Conservation (phyloP, 1,139 yeast genomes). For the Insectozyma bohioensis region DNA sequence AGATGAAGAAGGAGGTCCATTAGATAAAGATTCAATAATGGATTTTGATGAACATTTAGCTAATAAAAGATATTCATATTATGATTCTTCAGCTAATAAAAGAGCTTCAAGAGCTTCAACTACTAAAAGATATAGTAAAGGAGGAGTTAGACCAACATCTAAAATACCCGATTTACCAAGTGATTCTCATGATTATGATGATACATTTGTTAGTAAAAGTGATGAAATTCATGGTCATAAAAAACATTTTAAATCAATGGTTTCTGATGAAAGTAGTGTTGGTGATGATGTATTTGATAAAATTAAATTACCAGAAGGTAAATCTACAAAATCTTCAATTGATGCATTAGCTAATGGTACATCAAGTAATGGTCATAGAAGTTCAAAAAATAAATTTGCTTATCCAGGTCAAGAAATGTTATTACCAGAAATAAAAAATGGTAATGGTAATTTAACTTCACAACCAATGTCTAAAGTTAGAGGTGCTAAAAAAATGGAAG, state of each 20-base stretch:
- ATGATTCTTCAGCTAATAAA: slow-evolving; percentile 22
- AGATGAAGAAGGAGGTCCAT: slow-evolving; percentile 29
- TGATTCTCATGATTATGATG: slow-evolving; percentile 22
- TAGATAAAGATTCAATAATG: slow-evolving; percentile 40
- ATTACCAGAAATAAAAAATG: slow-evolving; percentile 24
- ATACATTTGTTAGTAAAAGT: slow-evolving; percentile 37
- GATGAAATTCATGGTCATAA: slow-evolving; percentile 24
- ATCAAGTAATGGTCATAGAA: slow-evolving; percentile 8
- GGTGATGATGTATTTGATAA: slow-evolving; percentile 39
- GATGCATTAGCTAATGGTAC: slow-evolving; percentile 15
- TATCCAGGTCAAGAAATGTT: slow-evolving; percentile 42
- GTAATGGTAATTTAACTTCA: slow-evolving; percentile 13
- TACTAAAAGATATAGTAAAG: slow-evolving; percentile 21
- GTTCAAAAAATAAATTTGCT: slow-evolving; percentile 25
- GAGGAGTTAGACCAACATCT: slow-evolving; percentile 29
- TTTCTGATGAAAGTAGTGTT: slow-evolving; percentile 17
- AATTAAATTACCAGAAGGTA: slow-evolving; percentile 43
- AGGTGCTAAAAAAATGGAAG: slow-evolving; percentile 19
- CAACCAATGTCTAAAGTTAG: slow-evolving; percentile 30
- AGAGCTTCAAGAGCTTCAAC: slow-evolving; percentile 24
- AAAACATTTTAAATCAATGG: slow-evolving; percentile 14
- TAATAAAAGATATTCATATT: slow-evolving; percentile 39
- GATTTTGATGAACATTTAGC: slow-evolving; percentile 47
- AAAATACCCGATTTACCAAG: slow-evolving; percentile 35
- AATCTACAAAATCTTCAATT: slow-evolving; percentile 16